phyloP scores from a whole-genome alignment of 345 rosid species.

The Viola odorata region DNA sequence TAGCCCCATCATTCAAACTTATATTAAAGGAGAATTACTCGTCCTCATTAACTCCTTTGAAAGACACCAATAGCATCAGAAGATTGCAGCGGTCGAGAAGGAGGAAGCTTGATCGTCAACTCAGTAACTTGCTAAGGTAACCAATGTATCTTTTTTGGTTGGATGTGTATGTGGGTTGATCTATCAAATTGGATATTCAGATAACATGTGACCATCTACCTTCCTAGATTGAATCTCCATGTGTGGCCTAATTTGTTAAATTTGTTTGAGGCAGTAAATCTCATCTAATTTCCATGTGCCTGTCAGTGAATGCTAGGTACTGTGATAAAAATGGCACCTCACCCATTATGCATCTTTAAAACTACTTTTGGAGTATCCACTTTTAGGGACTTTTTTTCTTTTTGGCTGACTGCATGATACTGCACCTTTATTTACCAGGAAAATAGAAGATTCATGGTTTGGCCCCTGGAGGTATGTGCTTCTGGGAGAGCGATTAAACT shows the following conservation, averaged over 20 bases:
- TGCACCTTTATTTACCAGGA: constrained; percentile 32
- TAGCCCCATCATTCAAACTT: constrained; percentile 67
- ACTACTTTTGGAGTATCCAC: too few relatives aligned
- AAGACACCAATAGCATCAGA: constrained; percentile 55
- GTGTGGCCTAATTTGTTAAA: too few relatives aligned
- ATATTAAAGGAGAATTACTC: constrained; percentile 68
- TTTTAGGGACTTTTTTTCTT: too few relatives aligned
- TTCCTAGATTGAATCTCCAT: too few relatives aligned
- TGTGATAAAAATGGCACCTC: too few relatives aligned
- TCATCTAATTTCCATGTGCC: too few relatives aligned
- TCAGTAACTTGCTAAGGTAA: constrained; percentile 65
- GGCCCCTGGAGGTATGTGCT: constrained; percentile 78
- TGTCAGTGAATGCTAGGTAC: too few relatives aligned
- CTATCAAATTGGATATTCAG: background rate
- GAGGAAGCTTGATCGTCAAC: constrained; percentile 67
- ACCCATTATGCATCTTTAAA: too few relatives aligned
- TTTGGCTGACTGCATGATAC: too few relatives aligned
- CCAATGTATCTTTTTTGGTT: too few relatives aligned
- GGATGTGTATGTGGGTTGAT: background rate
- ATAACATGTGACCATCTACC: too few relatives aligned
- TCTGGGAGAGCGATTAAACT: constrained; percentile 52
- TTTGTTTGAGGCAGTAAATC: too few relatives aligned
- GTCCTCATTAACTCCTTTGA: constrained; percentile 44
- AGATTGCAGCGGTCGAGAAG: constrained; percentile 70
- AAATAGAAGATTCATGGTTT: constrained; percentile 78